Evolutionary conservation across 1,139 yeast species (phyloP).

Genomic region (Lodderomyces theae): DNA sequence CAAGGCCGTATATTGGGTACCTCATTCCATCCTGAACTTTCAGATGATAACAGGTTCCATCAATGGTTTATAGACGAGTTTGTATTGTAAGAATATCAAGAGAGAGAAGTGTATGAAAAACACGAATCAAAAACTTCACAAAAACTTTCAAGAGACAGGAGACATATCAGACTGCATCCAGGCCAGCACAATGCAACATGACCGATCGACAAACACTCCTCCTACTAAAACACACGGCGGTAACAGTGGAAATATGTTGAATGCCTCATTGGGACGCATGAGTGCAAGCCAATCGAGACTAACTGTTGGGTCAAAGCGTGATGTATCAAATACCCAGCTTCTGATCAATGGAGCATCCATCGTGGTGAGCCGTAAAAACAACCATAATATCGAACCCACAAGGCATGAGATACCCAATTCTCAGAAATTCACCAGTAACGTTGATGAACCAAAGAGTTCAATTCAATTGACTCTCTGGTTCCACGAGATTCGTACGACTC

Average conservation of each 20-base stretch:
- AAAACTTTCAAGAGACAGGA: too few species aligned
- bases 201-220: slow-evolving; percentile 18
- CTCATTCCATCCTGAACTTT: slow-evolving; percentile 78
- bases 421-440: background rate
- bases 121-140: too few species aligned
- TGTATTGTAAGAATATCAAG: slow-evolving; percentile 32
- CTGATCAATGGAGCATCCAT: slow-evolving; percentile 15
- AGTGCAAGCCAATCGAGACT: slow-evolving; percentile 23
- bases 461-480: slow-evolving; percentile 61
- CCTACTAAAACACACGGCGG: background rate
- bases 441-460: slow-evolving; percentile 17
- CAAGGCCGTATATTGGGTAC: slow-evolving; percentile 72
- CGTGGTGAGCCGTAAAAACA: slow-evolving; percentile 14
- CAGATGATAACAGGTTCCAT: slow-evolving; percentile 67
- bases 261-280: slow-evolving; percentile 14
- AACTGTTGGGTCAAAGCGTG: slow-evolving; percentile 19
- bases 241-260: background rate
- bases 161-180: too few species aligned
- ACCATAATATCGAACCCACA: slow-evolving; percentile 11
- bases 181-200: slow-evolving; percentile 27
- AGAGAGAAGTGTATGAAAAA: too few species aligned
- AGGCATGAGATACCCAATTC: background rate
- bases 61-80: slow-evolving; percentile 67
- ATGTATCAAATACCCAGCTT: slow-evolving; percentile 5
- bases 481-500: slow-evolving; percentile 64